These are phyloP conservation scores for Bidens hawaiensis DNA, from an alignment of 140 eudicot genomes.

Conservation along the genomic window DNA sequence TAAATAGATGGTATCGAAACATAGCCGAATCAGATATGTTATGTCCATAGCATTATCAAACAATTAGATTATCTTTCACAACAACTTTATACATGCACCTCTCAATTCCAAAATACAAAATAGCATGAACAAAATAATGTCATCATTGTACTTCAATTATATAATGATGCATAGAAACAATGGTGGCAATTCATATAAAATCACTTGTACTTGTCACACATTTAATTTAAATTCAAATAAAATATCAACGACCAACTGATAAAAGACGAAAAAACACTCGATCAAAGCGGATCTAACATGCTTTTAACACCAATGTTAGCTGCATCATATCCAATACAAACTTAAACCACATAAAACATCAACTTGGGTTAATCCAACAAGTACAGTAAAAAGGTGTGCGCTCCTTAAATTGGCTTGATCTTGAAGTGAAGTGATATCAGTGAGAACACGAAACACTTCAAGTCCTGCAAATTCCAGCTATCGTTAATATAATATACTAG, in stretches of 20 bases:
- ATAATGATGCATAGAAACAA: background rate
- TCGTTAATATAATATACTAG: background rate
- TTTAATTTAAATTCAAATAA: slow-evolving; percentile 12
- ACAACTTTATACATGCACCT: background rate
- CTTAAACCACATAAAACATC: slow-evolving; percentile 20
- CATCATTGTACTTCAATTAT: too few relatives aligned
- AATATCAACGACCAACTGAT: slow-evolving; percentile 15
- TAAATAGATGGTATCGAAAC: background rate
- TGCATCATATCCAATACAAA: slow-evolving; percentile 18
- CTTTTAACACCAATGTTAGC: slow-evolving; percentile 11
- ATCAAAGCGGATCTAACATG: slow-evolving; percentile 11
- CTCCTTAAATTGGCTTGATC: slow-evolving; percentile 73
- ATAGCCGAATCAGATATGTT: background rate
- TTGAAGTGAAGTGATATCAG: slow-evolving; percentile 86
- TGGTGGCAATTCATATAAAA: background rate
- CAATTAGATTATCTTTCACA: too few relatives aligned
- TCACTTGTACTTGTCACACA: slow-evolving; percentile 2
- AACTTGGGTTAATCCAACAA: slow-evolving; percentile 23
- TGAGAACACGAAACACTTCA: slow-evolving; percentile 87
- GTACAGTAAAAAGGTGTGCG: background rate
- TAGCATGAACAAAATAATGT: background rate
- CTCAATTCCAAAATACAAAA: background rate
- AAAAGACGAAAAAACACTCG: slow-evolving; percentile 9
- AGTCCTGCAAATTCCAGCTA: slow-evolving; percentile 53
- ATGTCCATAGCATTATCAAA: too few relatives aligned